Conservation (phyloP, 2,329 filamentous ascomycete genomes). For the Botrytis byssoidea region DNA sequence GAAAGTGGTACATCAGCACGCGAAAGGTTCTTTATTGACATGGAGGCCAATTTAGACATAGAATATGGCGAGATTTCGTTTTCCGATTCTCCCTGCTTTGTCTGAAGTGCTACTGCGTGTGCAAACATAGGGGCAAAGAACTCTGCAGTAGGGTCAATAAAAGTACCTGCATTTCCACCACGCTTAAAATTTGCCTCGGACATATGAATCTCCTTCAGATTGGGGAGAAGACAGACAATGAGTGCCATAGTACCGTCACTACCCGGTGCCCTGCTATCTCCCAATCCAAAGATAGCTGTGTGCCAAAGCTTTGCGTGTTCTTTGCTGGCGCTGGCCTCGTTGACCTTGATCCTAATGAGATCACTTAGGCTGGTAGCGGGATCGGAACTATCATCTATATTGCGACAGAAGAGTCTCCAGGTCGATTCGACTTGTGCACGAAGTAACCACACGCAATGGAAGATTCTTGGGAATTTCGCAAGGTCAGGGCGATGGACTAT, state of each 20-base stretch:
- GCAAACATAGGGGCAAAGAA: not conserved
- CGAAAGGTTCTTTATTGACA: not conserved
- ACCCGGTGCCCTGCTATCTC: not conserved
- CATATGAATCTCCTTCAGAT: constrained; percentile 1
- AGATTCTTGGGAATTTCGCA: not conserved
- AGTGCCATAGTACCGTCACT: not conserved
- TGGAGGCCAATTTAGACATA: not conserved
- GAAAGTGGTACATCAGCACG: not conserved
- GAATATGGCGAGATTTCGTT: not conserved
- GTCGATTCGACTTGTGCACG: not conserved
- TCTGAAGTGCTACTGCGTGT: constrained; percentile 1
- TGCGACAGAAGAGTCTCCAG: not conserved
- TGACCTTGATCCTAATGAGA: not conserved
- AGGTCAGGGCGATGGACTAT: not conserved
- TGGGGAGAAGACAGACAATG: not conserved
- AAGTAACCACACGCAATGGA: not conserved
- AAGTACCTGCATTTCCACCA: not conserved
- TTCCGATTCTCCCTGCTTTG: not conserved
- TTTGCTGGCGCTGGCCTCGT: not conserved
- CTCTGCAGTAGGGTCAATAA: not conserved
- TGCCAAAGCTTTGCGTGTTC: not conserved
- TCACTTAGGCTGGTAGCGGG: not conserved
- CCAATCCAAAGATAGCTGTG: not conserved
- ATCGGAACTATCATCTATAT: not conserved
- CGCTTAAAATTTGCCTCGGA: not conserved